These are phyloP conservation scores for Aspergillus brasiliensis DNA, from an alignment of 2,329 filamentous ascomycete species.

Conservation along the genomic window DNA sequence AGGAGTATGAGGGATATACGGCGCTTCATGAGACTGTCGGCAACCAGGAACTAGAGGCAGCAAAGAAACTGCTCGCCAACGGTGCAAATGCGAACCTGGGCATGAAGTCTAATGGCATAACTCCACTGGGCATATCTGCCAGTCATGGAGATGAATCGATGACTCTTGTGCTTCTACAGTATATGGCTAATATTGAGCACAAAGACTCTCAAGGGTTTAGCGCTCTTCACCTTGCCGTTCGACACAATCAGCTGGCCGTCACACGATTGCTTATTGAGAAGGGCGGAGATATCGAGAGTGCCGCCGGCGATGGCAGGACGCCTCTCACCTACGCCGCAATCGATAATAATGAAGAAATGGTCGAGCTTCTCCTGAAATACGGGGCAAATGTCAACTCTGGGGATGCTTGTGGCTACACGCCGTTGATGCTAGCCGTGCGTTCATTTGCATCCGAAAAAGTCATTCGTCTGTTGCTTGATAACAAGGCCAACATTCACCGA, in stretches of 20 bases:
- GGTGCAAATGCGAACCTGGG: constrained; percentile 22
- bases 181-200: constrained; percentile 11
- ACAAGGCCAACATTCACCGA: not conserved
- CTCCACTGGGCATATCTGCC: constrained; percentile 17
- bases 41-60: constrained; percentile 7
- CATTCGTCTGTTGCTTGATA: constrained; percentile 9
- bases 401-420: constrained; percentile 10
- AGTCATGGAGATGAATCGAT: constrained; percentile 11
- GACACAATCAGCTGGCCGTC: not conserved
- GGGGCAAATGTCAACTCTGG: constrained; percentile 23
- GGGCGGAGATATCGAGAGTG: constrained; percentile 10
- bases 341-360: constrained; percentile 4
- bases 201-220: constrained; percentile 2
- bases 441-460: not conserved
- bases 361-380: constrained; percentile 21
- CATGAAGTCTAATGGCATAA: not conserved
- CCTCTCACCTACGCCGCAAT: constrained; percentile 2
- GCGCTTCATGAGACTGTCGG: constrained; percentile 16
- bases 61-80: constrained; percentile 17
- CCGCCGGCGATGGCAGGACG: constrained; percentile 5
- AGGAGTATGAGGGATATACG: constrained; percentile 9
- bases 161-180: not conserved
- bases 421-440: constrained; percentile 11
- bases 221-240: constrained; percentile 1
- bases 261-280: constrained; percentile 1